These are phyloP conservation scores for Flaveria floridana DNA, from an alignment of 140 eudicot genomes.

Conservation along the genomic window DNA sequence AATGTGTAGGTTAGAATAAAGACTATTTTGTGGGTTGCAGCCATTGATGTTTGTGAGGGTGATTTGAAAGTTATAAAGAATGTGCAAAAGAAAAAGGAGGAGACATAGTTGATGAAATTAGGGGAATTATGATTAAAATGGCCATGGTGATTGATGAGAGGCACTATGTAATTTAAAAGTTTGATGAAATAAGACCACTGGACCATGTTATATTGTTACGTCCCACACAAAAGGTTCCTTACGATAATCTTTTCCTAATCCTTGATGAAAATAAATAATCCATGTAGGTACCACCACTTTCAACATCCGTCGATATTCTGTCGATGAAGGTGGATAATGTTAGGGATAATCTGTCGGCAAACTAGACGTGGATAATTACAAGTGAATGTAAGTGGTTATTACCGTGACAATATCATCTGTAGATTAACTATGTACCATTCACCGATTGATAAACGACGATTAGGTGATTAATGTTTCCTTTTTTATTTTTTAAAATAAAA, in stretches of 20 bases:
- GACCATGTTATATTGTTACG: neutral
- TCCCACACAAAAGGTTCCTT: neutral
- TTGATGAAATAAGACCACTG: constrained; percentile 15
- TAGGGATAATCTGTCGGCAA: neutral
- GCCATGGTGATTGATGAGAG: constrained; percentile 26
- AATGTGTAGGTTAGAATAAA: constrained; percentile 39
- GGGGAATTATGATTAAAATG: constrained; percentile 36
- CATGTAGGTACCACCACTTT: neutral
- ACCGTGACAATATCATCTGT: too few relatives aligned
- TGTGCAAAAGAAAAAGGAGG: constrained; percentile 25
- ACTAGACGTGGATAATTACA: neutral
- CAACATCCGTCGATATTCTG: neutral
- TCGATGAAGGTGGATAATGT: neutral
- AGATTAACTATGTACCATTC: too few relatives aligned
- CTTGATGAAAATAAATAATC: neutral
- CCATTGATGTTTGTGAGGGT: constrained; percentile 41
- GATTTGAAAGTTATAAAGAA: constrained; percentile 29
- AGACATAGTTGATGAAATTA: constrained; percentile 41
- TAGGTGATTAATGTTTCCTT: too few relatives aligned
- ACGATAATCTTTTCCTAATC: neutral
- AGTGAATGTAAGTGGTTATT: too few relatives aligned
- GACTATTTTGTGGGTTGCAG: constrained; percentile 42
- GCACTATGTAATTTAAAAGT: constrained; percentile 9
- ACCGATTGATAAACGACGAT: too few relatives aligned
- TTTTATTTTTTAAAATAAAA: too few relatives aligned